These are phyloP conservation scores for Cryomyces minteri DNA, from an alignment of 495 filamentous ascomycete species.

Conservation along the genomic window DNA sequence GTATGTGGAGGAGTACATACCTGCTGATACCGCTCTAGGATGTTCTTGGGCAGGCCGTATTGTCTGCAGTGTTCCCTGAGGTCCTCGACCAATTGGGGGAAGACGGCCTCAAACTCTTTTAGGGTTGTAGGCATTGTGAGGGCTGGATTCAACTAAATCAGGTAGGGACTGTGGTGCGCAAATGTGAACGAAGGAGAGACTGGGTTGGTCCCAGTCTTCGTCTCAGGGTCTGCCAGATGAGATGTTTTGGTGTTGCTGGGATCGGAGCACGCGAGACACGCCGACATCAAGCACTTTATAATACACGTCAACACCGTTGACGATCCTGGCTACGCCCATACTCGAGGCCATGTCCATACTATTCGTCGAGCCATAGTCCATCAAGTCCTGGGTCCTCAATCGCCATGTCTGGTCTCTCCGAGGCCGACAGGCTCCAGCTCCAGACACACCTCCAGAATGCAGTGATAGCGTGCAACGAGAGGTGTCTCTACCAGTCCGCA, in stretches of 20 bases:
- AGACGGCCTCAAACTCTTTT: conserved; percentile 75
- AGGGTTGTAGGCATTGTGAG: conserved; percentile 37
- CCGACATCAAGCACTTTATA: no score
- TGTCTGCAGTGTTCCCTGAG: conserved; percentile 53
- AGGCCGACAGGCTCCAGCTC: conserved; percentile 22
- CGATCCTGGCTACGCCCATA: no score
- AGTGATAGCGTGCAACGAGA: conserved; percentile 75
- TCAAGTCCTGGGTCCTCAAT: not conserved
- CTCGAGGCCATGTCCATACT: no score
- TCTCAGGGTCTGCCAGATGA: no score
- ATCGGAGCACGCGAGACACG: no score
- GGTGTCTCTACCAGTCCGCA: conserved; percentile 88
- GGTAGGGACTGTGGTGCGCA: no score
- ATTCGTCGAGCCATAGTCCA: no score
- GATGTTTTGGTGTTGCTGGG: no score
- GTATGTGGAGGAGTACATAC: conserved; percentile 27
- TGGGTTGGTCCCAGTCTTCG: no score
- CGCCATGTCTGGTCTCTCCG: conserved; percentile 14
- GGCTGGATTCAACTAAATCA: no score
- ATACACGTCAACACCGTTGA: no score
- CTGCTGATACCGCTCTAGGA: conserved; percentile 73
- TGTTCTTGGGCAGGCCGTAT: conserved; percentile 67
- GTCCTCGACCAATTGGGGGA: conserved; percentile 61
- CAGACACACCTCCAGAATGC: conserved; percentile 60
- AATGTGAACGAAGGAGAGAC: no score